Evolutionary conservation across 345 rosid genomes (phyloP).

Genomic region (Camelina neglecta): DNA sequence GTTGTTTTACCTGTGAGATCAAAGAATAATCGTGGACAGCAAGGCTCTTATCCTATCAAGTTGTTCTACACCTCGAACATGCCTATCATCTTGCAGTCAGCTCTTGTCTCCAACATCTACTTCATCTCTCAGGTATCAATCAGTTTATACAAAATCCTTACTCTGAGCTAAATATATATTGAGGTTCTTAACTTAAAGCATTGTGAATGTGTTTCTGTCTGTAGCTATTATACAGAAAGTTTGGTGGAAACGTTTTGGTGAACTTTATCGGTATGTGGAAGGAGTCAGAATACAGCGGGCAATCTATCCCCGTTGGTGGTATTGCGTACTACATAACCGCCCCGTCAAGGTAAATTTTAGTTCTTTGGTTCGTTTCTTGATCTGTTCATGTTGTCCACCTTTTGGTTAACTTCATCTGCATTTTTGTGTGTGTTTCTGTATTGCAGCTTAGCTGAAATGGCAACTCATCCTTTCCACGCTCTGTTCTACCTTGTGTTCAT

Average conservation of each 20-base stretch:
- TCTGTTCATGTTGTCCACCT: background rate
- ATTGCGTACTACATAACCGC: background rate
- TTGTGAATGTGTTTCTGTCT: background rate
- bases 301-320: background rate
- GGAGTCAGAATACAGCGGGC: slow-evolving; percentile 5
- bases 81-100: slow-evolving; percentile 5
- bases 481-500: slow-evolving; percentile 7
- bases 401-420: background rate
- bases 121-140: background rate
- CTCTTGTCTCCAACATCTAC: slow-evolving; percentile 4
- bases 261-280: slow-evolving; percentile 1
- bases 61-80: slow-evolving; percentile 10
- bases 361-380: background rate
- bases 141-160: background rate
- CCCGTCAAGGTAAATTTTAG: background rate
- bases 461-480: slow-evolving; percentile 11
- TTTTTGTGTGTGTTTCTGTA: background rate
- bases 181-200: background rate
- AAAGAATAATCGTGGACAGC: slow-evolving; percentile 6
- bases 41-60: background rate
- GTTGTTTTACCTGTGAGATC: slow-evolving; percentile 6
- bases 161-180: background rate
- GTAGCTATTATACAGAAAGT: background rate
- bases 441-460: slow-evolving; percentile 7
- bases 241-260: background rate